phyloP scores from a whole-genome alignment of 345 rosid species.

The Salix udensis region DNA sequence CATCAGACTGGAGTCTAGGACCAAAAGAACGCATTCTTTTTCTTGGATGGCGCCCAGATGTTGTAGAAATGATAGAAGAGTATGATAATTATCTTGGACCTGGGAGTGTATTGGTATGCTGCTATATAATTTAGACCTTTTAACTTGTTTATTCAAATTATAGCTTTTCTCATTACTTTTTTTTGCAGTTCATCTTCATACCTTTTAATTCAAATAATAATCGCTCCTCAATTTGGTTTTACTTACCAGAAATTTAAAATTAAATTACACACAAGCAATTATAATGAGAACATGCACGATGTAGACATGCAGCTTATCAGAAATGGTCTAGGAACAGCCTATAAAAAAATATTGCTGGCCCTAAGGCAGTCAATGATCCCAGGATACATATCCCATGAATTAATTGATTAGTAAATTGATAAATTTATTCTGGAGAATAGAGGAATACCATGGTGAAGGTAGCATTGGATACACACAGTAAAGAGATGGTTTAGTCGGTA shows the following conservation, averaged over 20 bases:
- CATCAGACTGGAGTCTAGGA: slow-evolving; percentile 63
- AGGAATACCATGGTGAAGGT: not conserved
- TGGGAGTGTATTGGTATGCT: slow-evolving; percentile 77
- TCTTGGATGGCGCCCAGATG: slow-evolving; percentile 95
- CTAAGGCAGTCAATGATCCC: not conserved
- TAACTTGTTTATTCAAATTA: not conserved
- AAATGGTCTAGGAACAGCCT: not conserved
- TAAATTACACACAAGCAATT: not conserved
- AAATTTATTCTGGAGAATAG: not conserved
- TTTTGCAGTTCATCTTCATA: not conserved
- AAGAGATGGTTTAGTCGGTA: too few relatives aligned
- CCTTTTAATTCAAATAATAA: not conserved
- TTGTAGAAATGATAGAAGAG: slow-evolving; percentile 83
- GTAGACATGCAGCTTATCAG: not conserved
- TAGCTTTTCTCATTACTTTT: not conserved
- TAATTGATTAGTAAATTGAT: not conserved
- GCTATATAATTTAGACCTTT: slow-evolving; percentile 1
- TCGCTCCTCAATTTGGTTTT: not conserved
- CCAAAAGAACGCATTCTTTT: slow-evolving; percentile 79
- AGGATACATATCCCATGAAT: not conserved
- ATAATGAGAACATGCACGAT: not conserved
- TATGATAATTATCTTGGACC: slow-evolving; percentile 96
- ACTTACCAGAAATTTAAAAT: too few relatives aligned
- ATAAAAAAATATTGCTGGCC: not conserved
- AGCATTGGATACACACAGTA: too few relatives aligned